Conservation (phyloP, 2,329 filamentous ascomycete species). For the Ceratocystis alfenasii region DNA sequence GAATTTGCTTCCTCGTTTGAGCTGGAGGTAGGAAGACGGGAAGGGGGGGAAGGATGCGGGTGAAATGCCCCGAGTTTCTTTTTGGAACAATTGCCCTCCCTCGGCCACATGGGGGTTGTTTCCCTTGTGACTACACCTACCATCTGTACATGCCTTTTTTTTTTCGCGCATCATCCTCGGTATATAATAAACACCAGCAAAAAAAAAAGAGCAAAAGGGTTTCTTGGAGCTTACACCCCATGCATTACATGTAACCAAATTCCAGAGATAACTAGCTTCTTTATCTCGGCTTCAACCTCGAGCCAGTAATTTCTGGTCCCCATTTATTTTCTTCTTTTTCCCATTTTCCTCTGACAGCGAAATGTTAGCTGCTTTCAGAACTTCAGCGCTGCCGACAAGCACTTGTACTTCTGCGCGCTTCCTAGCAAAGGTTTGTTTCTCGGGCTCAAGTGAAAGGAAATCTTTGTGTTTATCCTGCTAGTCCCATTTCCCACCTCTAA, state of each 20-base stretch:
- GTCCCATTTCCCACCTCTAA: neutral
- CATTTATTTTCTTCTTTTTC: conserved; percentile 17
- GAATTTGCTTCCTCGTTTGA: neutral
- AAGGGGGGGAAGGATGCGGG: neutral
- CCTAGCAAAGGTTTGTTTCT: neutral
- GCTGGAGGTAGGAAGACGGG: neutral
- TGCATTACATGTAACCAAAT: neutral
- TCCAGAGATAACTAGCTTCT: neutral
- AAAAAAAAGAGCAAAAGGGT: neutral
- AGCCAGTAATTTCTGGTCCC: conserved; percentile 3
- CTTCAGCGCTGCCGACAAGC: conserved; percentile 12
- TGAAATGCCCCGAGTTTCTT: neutral
- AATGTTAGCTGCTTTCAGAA: conserved; percentile 19
- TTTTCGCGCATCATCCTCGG: conserved; percentile 10
- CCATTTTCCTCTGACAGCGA: conserved; percentile 7
- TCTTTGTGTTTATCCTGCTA: neutral
- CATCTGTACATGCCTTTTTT: conserved; percentile 4
- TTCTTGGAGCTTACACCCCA: neutral
- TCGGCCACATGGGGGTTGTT: conserved; percentile 10
- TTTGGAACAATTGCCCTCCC: conserved; percentile 5
- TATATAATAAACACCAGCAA: neutral
- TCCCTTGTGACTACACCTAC: conserved; percentile 1
- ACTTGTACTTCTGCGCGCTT: conserved; percentile 10
- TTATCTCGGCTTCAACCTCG: neutral
- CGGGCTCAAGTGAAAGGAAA: neutral